phyloP scores from a whole-genome alignment of 2,329 filamentous ascomycete genomes.

The Plenodomus lindquistii region DNA sequence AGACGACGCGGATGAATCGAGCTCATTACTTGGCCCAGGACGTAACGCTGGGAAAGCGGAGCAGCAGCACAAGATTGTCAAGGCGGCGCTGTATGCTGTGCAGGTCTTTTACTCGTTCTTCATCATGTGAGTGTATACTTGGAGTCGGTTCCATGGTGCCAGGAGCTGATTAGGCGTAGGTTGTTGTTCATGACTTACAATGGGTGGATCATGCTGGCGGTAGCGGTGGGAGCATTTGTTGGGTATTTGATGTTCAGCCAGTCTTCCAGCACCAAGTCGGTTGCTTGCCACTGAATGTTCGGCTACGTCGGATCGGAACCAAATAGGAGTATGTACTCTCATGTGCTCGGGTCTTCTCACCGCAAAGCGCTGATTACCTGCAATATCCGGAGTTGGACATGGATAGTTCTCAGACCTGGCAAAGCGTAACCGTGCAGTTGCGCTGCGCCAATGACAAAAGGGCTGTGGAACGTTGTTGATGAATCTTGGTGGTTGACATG shows the following conservation, averaged over 20 bases:
- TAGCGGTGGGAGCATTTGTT: conserved; percentile 84
- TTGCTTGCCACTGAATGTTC: conserved; percentile 77
- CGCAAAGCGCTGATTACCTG: conserved; percentile 1
- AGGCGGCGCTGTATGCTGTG: conserved; percentile 81
- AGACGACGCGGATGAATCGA: conserved; percentile 52
- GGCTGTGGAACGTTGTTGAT: not conserved
- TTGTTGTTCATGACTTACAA: conserved; percentile 99
- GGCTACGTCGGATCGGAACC: no score
- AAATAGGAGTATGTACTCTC: no score
- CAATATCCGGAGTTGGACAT: conserved; percentile 5
- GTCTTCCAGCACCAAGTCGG: conserved; percentile 76
- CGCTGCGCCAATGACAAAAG: not conserved
- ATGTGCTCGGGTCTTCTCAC: no score
- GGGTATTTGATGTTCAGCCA: conserved; percentile 81
- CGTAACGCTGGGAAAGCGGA: conserved; percentile 60
- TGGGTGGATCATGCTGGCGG: conserved; percentile 93
- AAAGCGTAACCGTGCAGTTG: not conserved
- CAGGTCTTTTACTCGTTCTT: conserved; percentile 99
- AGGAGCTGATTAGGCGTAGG: conserved; percentile 59
- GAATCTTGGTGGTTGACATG: no score
- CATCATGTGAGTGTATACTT: conserved; percentile 80
- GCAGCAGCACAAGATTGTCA: conserved; percentile 73
- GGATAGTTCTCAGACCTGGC: not conserved
- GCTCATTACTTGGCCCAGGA: conserved; percentile 77
- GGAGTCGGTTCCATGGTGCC: not conserved